Percentiles rank a stretch among this genome's conserved stretches.
phyloP scores from a whole-genome alignment of 768 basidiomycete genomes.

The Tulasnella sp. region DNA sequence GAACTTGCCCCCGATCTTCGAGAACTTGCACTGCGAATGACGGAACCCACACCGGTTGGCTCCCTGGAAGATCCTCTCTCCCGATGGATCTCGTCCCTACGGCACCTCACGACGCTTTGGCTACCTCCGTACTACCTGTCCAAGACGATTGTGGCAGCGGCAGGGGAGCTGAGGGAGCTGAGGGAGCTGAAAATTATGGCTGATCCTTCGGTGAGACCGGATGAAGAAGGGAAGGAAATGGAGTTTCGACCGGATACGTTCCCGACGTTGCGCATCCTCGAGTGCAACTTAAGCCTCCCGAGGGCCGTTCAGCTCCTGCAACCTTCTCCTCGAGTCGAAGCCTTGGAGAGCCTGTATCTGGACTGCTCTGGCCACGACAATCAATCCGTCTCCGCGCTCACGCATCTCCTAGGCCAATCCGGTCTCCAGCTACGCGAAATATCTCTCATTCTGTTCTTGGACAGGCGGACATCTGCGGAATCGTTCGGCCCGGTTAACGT shows the following conservation, averaged over 20 bases:
- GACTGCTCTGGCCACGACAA: background rate
- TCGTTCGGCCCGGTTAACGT: background rate
- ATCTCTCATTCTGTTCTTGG: background rate
- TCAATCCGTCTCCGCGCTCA: background rate
- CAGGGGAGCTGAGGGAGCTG: background rate
- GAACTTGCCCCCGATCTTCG: background rate
- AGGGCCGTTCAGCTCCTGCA: background rate
- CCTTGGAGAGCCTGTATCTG: background rate
- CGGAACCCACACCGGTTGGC: background rate
- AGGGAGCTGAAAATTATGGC: background rate
- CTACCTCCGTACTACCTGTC: background rate
- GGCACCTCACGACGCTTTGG: background rate
- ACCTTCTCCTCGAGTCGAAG: conserved; percentile 6
- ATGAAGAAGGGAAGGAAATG: background rate
- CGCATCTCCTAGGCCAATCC: background rate
- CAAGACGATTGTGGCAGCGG: background rate
- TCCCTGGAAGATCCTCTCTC: background rate
- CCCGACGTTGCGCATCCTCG: background rate
- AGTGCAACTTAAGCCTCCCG: background rate
- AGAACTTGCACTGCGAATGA: background rate
- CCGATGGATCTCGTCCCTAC: background rate
- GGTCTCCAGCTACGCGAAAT: background rate
- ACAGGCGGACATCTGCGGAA: background rate
- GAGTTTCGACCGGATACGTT: background rate
- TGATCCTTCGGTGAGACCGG: no score